A percentile compares a stretch with the other conserved stretches of the same genome.
phyloP scores from a whole-genome alignment of 805 yeast genomes.

The Isabelozyma gotoi region DNA sequence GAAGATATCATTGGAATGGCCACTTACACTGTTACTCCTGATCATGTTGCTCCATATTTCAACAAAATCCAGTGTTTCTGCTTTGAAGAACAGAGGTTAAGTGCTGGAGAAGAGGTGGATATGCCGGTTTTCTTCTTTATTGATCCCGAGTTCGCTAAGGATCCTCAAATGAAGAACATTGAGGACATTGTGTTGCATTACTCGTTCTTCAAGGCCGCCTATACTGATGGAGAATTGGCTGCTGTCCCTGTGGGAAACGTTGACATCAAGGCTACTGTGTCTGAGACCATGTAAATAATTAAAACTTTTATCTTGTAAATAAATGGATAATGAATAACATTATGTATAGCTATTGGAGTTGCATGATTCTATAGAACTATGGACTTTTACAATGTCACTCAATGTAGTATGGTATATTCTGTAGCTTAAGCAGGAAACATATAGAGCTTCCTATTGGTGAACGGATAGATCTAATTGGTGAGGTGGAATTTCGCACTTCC shows the following conservation, averaged over 20 bases:
- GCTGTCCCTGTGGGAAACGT: constrained; percentile 30
- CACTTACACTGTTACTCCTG: constrained; percentile 94
- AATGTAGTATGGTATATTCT: too few relatives aligned
- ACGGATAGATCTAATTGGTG: too few relatives aligned
- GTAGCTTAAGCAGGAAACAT: too few relatives aligned
- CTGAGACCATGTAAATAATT: background rate
- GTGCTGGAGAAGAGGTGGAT: constrained; percentile 96
- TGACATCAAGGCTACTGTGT: constrained; percentile 7
- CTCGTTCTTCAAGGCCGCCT: constrained; percentile 77
- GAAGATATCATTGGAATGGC: constrained; percentile 98
- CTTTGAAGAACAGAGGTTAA: constrained; percentile 91
- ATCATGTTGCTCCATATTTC: constrained; percentile 93
- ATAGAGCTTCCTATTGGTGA: too few relatives aligned
- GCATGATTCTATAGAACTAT: too few relatives aligned
- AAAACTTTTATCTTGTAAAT: background rate
- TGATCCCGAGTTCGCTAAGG: constrained; percentile 93
- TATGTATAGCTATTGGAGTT: too few relatives aligned
- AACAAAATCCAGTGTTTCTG: constrained; percentile 98
- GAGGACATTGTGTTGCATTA: constrained; percentile 90
- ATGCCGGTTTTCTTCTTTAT: constrained; percentile 98
- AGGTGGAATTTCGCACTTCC: too few relatives aligned
- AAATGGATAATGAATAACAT: too few relatives aligned
- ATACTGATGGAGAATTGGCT: constrained; percentile 40
- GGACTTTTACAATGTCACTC: too few relatives aligned
- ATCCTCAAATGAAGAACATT: constrained; percentile 87